Evolutionary conservation across 1,284 basidiomycete species (phyloP).

Genomic region (Ustilago xerochloae): DNA sequence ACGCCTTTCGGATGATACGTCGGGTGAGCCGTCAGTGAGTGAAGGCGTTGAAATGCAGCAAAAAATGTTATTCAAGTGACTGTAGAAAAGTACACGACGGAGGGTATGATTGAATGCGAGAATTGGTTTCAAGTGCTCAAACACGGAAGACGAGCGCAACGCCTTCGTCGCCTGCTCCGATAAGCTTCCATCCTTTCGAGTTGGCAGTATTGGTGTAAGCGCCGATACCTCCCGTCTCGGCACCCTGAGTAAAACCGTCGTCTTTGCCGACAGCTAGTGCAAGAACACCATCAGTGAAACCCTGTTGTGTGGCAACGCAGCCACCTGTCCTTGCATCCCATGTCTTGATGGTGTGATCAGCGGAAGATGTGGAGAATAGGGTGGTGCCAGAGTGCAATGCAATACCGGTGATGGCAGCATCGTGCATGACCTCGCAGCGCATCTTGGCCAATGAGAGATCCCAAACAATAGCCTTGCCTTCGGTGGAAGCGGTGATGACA

Average conservation of each 20-base stretch:
- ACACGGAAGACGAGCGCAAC: conserved; percentile 66
- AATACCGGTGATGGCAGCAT: conserved; percentile 49
- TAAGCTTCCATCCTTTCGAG: conserved; percentile 62
- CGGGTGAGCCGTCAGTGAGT: background rate
- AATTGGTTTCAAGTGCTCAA: conserved; percentile 10
- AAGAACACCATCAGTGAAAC: conserved; percentile 84
- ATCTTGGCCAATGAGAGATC: conserved; percentile 77
- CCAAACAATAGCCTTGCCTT: conserved; percentile 94
- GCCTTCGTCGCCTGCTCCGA: conserved; percentile 67
- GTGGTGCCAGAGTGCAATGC: conserved; percentile 83
- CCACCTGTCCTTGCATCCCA: conserved; percentile 91
- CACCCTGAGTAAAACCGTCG: conserved; percentile 67
- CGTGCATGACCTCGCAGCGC: conserved; percentile 50
- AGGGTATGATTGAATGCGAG: conserved; percentile 24
- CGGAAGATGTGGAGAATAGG: conserved; percentile 74
- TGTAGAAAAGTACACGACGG: background rate
- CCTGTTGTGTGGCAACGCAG: conserved; percentile 81
- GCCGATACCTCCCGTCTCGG: conserved; percentile 66
- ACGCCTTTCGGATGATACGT: background rate
- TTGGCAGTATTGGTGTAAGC: conserved; percentile 50
- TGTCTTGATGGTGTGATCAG: conserved; percentile 85
- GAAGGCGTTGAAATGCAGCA: background rate
- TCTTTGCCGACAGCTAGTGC: conserved; percentile 75
- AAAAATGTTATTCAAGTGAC: conserved; percentile 1
- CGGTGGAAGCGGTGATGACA: conserved; percentile 88